Base-by-base conservation (phyloP, 2,329 filamentous ascomycete genomes). In the Colletotrichum limetticola region DNA sequence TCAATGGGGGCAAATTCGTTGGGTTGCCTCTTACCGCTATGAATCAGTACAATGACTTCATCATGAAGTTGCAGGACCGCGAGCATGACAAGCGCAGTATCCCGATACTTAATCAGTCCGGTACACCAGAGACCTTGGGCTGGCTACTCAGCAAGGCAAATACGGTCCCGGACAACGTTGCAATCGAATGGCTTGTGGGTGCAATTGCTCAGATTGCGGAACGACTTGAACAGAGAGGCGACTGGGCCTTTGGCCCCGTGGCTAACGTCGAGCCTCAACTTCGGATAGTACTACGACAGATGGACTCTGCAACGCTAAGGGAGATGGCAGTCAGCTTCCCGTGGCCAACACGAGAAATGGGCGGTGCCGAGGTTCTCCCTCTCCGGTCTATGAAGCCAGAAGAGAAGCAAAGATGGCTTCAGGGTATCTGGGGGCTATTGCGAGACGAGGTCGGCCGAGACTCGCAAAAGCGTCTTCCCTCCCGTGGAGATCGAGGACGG, bases 271-370 rank as follows among this genome's bases (percentile, higher is more conserved):
- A 79, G 52, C 77, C 79, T 0, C 79, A 80, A 53, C 76, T 82
- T 8, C 77, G 79, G 35, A 80, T 79, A 19, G 79, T 83, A 6
- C 75, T 83, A 35, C 76, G 79, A 2, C 80, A 82, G 67, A 75
- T 83, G 6, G 68, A 77, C 42, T 74, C 76, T 8, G 59, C 77
- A 1, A 82, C 80, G 0, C 77, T 82, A 8, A 77, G 78, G 0
- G 78, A 83, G 61, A 83, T 83, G 81, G 80, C 80, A 1, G 80
- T 82, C 46, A 81, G 78, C 65, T 82, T 82, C 65, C 81, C 81
- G 19, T 83, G 80, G 81, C 81, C 81, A 0, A 82, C 79, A 1
- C 74, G 80, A 7, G 79, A 82, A 53, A 82, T 82, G 80, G 78
- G 76, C 6, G 81, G 79, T 6, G 80, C 78, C 2, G 81, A 83